Evolutionary conservation across 345 rosid species (phyloP).

Genomic region (Dimocarpus longan): DNA sequence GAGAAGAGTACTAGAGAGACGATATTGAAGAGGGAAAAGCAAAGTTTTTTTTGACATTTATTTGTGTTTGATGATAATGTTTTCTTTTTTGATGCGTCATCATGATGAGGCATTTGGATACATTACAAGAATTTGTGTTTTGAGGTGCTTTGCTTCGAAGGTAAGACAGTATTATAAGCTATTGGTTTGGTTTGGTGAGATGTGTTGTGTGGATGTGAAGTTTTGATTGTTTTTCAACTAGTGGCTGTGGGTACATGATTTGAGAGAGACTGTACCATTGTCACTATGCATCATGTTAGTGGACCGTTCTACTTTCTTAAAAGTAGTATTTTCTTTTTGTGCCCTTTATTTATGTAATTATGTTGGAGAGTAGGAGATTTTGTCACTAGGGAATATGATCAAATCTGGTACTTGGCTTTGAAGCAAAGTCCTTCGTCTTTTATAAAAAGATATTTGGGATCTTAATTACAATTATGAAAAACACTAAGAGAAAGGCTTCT

Average conservation of each 20-base stretch:
- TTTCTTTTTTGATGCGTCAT: slow-evolving; percentile 12
- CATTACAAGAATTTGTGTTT: not conserved
- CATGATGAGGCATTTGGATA: slow-evolving; percentile 12
- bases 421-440: slow-evolving; percentile 37
- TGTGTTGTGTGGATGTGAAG: not conserved
- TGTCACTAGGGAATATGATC: not conserved
- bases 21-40: not conserved
- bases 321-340: not conserved
- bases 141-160: slow-evolving; percentile 54
- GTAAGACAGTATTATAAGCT: slow-evolving; percentile 26
- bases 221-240: not conserved
- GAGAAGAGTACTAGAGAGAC: not conserved
- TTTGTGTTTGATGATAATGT: slow-evolving; percentile 20
- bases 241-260: not conserved
- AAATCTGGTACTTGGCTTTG: slow-evolving; percentile 46
- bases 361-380: not conserved
- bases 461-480: no score
- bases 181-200: slow-evolving; percentile 9
- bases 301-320: not conserved
- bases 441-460: no score
- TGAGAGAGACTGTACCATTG: not conserved
- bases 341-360: not conserved
- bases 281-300: not conserved
- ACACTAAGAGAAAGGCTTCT: no score
- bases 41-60: slow-evolving; percentile 24